Conservation (phyloP, 345 rosid species). For the Fremontodendron californicum region DNA sequence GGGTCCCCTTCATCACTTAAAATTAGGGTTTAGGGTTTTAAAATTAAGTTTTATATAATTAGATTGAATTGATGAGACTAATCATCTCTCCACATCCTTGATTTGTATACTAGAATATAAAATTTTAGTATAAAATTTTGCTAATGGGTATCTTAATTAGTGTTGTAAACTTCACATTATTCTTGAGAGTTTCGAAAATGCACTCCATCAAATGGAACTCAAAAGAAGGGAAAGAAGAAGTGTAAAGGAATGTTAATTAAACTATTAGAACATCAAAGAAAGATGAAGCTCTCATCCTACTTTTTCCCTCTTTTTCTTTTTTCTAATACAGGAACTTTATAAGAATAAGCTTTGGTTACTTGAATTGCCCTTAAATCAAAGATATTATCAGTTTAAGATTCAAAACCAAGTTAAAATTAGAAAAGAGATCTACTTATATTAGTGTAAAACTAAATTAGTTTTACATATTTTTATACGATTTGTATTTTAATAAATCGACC, state of each 20-base stretch:
- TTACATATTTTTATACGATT: no score
- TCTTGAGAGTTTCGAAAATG: background rate
- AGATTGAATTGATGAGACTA: conserved; percentile 30
- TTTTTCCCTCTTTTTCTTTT: background rate
- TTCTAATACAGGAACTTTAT: background rate
- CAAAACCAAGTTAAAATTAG: no score
- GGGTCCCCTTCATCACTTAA: conserved; percentile 34
- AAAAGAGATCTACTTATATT: no score
- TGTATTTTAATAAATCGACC: no score
- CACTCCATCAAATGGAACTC: background rate
- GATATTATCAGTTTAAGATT: background rate
- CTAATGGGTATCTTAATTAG: background rate
- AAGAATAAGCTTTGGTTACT: no score
- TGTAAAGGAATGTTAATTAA: background rate
- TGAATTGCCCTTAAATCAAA: background rate
- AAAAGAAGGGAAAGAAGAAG: background rate
- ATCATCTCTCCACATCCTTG: conserved; percentile 40
- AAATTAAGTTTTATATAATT: conserved; percentile 14
- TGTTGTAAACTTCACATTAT: background rate
- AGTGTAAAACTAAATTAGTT: no score
- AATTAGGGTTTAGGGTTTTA: conserved; percentile 24
- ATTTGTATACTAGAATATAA: conserved; percentile 4
- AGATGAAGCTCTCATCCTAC: background rate
- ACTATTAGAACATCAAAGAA: background rate
- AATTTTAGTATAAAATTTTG: background rate